Conservation (phyloP, 140 eudicot species). For the Stevia rebaudiana region DNA sequence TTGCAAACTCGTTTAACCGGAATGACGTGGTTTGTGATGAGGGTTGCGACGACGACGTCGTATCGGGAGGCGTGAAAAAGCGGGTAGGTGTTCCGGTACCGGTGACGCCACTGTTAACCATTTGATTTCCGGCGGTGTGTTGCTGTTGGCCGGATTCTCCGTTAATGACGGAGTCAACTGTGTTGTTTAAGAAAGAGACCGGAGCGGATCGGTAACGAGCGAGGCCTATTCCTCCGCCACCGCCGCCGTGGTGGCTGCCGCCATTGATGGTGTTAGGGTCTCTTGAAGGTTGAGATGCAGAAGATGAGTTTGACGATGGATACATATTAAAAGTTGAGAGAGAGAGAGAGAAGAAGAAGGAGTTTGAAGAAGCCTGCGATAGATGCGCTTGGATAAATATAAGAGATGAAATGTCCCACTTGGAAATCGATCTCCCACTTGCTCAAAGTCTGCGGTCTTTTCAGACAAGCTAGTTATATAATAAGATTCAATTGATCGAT, state of each 20-base stretch:
- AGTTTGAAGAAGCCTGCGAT: slow-evolving; percentile 16
- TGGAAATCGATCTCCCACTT: slow-evolving; percentile 37
- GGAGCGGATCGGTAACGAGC: slow-evolving; percentile 71
- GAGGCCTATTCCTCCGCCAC: slow-evolving; percentile 29
- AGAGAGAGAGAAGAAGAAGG: neutral
- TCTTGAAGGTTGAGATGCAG: slow-evolving; percentile 23
- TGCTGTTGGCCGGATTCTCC: slow-evolving; percentile 15
- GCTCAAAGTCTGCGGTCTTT: slow-evolving; percentile 35
- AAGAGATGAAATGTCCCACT: slow-evolving; percentile 24
- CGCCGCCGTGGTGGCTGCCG: neutral
- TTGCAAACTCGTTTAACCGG: slow-evolving; percentile 35
- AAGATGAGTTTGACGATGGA: slow-evolving; percentile 30
- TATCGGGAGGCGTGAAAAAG: slow-evolving; percentile 19
- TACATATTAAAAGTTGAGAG: slow-evolving; percentile 15
- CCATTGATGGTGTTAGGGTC: slow-evolving; percentile 17
- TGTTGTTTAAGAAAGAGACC: slow-evolving; percentile 33
- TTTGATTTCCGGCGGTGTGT: slow-evolving; percentile 7
- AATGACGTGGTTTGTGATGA: slow-evolving; percentile 27
- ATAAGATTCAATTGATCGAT: neutral
- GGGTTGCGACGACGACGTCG: slow-evolving; percentile 8
- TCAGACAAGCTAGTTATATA: neutral
- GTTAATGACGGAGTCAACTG: slow-evolving; percentile 53
- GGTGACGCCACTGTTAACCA: neutral
- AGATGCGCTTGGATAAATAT: slow-evolving; percentile 24
- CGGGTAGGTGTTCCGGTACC: slow-evolving; percentile 19